These are phyloP conservation scores for Dendrobium nobile DNA, from an alignment of 106 monocot species.

Conservation along the genomic window DNA sequence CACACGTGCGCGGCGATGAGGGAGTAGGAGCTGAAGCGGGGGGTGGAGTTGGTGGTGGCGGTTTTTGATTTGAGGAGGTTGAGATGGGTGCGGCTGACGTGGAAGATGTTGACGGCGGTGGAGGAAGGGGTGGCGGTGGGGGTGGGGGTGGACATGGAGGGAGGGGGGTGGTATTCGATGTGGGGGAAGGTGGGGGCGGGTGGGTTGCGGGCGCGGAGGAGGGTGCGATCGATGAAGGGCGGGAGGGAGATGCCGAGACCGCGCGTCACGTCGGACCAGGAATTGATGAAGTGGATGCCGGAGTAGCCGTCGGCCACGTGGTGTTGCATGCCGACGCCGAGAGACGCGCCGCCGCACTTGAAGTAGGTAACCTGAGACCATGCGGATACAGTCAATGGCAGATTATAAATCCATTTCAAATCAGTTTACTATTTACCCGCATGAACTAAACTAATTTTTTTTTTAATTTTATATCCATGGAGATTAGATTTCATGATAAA, in stretches of 20 bases:
- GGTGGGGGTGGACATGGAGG: constrained; percentile 29
- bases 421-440: no score
- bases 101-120: constrained; percentile 56
- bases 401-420: no score
- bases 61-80: constrained; percentile 24
- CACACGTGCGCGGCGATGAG: constrained; percentile 78
- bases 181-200: constrained; percentile 66
- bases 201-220: constrained; percentile 64
- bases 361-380: constrained; percentile 64
- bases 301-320: constrained; percentile 81
- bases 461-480: no score
- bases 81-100: constrained; percentile 41
- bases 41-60: neutral
- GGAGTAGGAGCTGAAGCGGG: constrained; percentile 46
- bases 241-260: constrained; percentile 46
- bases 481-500: no score
- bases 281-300: constrained; percentile 88
- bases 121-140: neutral
- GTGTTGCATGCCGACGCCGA: constrained; percentile 98
- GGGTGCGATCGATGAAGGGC: constrained; percentile 79
- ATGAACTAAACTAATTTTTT: no score
- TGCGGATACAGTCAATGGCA: no score
- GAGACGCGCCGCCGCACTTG: constrained; percentile 76
- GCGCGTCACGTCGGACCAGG: constrained; percentile 85
- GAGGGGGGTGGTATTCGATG: constrained; percentile 88